phyloP scores from a whole-genome alignment of 1,284 basidiomycete species.

The Rhodotorula glutinis region DNA sequence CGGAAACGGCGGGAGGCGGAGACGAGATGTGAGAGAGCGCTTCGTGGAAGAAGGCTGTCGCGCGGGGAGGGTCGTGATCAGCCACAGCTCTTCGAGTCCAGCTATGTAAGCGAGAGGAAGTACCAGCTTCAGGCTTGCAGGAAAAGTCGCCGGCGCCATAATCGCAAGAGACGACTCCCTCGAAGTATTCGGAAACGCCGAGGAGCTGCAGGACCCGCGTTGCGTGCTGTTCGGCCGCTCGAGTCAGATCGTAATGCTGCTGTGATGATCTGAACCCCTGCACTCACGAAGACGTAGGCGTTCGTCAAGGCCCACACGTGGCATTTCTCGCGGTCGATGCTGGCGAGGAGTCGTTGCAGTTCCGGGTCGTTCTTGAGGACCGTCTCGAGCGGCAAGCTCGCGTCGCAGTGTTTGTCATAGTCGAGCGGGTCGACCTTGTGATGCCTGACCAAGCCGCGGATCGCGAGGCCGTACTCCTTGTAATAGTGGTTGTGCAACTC shows the following conservation, averaged over 20 bases:
- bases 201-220: slow-evolving; percentile 47
- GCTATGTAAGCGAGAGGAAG: background rate
- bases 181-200: slow-evolving; percentile 46
- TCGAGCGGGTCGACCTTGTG: slow-evolving; percentile 49
- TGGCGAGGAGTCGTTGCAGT: slow-evolving; percentile 43
- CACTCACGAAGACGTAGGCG: slow-evolving; percentile 36
- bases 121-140: slow-evolving; percentile 49
- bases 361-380: slow-evolving; percentile 45
- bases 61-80: background rate
- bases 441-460: slow-evolving; percentile 50
- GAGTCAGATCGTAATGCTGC: background rate
- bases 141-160: slow-evolving; percentile 48
- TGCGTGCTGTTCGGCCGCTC: slow-evolving; percentile 41
- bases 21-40: slow-evolving; percentile 21
- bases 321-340: slow-evolving; percentile 47
- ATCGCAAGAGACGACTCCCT: slow-evolving; percentile 51
- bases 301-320: slow-evolving; percentile 43
- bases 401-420: slow-evolving; percentile 47
- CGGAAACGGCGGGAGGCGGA: slow-evolving; percentile 14
- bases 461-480: slow-evolving; percentile 48
- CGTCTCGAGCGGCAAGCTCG: slow-evolving; percentile 48
- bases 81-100: too few relatives aligned
- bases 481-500: slow-evolving; percentile 42
- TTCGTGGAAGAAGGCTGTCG: slow-evolving; percentile 35
- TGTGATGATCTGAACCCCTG: background rate